phyloP scores from a whole-genome alignment of 2,329 filamentous ascomycete species.

The Mycosphaerella sp. region DNA sequence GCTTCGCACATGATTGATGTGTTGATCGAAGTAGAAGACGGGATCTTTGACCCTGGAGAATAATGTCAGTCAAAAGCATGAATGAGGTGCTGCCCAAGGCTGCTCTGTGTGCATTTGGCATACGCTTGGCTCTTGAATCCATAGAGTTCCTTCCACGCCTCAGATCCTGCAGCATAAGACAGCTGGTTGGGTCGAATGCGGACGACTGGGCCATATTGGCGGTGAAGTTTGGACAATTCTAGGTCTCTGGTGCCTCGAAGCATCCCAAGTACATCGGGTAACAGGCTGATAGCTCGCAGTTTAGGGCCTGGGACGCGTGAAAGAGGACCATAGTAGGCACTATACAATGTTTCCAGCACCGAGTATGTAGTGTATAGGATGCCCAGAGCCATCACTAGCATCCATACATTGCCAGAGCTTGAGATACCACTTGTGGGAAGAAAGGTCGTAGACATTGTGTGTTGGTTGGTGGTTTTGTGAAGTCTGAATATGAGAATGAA shows the following conservation, averaged over 20 bases:
- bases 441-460: neutral
- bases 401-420: neutral
- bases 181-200: constrained; percentile 38
- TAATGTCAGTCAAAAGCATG: too few species aligned
- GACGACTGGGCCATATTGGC: constrained; percentile 36
- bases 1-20: neutral
- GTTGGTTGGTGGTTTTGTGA: too few species aligned
- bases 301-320: constrained; percentile 6
- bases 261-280: neutral
- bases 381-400: neutral
- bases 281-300: neutral
- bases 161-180: constrained; percentile 27
- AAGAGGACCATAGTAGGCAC: constrained; percentile 9
- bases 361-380: neutral
- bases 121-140: constrained; percentile 18
- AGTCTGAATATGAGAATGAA: too few species aligned
- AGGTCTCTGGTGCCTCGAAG: neutral
- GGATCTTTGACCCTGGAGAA: constrained; percentile 17
- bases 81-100: too few species aligned
- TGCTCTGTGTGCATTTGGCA: neutral
- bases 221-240: constrained; percentile 26
- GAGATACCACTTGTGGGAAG: neutral
- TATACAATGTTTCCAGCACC: neutral
- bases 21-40: neutral
- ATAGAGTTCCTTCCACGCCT: constrained; percentile 25